Evolutionary conservation across 306 rosid species (phyloP).

Genomic region (Notholithocarpus densiflorus): DNA sequence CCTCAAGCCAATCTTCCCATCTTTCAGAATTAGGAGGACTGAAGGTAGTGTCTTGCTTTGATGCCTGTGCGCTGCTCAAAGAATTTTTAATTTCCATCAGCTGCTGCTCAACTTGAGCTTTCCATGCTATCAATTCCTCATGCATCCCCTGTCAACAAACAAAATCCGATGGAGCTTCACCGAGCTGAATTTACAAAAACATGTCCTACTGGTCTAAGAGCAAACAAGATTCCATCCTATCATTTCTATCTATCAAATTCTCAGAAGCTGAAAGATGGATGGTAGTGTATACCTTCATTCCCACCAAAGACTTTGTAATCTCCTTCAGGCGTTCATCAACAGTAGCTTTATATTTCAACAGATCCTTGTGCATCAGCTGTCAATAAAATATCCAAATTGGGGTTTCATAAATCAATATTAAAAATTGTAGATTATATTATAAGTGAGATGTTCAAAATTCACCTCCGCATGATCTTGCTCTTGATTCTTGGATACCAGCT

Average conservation of each 20-base stretch:
- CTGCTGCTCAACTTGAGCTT: constrained; percentile 62
- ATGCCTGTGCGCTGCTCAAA: constrained; percentile 44
- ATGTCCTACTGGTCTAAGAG: not conserved
- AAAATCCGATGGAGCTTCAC: not conserved
- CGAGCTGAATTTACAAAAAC: not conserved
- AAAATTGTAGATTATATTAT: constrained; percentile 4
- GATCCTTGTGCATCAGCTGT: constrained; percentile 53
- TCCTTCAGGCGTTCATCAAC: constrained; percentile 51
- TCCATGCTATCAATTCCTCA: constrained; percentile 62
- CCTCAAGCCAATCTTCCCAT: constrained; percentile 82
- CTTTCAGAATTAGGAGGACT: constrained; percentile 52
- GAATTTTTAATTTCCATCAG: constrained; percentile 50
- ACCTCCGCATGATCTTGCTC: constrained; percentile 51
- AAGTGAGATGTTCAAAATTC: constrained; percentile 24
- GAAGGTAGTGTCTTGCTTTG: constrained; percentile 36
- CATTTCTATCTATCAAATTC: constrained; percentile 10
- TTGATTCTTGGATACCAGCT: constrained; percentile 43
- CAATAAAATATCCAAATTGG: constrained; percentile 19
- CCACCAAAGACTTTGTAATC: constrained; percentile 56
- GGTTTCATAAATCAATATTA: constrained; percentile 12
- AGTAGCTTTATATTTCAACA: constrained; percentile 56
- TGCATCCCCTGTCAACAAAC: constrained; percentile 52
- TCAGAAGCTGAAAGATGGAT: not conserved
- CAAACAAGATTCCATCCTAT: not conserved
- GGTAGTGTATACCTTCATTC: constrained; percentile 57